Evolutionary conservation across 2,329 filamentous ascomycete species (phyloP), one percentile per base, ranked within the genome.

Genomic region (Cercospora zeina): DNA sequence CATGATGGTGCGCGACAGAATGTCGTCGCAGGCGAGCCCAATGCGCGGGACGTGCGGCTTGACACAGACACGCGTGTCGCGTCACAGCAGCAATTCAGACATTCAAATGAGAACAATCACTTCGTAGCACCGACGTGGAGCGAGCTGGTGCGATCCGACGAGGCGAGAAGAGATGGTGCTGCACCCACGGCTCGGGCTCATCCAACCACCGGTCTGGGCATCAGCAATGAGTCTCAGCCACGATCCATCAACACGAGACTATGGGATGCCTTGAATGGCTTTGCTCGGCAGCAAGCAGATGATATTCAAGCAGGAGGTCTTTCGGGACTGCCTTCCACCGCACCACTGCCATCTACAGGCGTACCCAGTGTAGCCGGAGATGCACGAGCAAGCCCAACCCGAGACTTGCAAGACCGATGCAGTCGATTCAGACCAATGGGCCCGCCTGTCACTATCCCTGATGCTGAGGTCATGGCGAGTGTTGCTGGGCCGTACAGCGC

Each of bases 401-500:
- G 61, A 19, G 36, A 64, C n/a, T 30, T 67, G 31, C 61, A 53
- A 13, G n/a, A 31, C 14, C 31, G 47, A 5, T 39, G 21, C 36
- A 58, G 34, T 27, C 54, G 21, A 21, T 58, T 39, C 10, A 54
- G 66, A 14, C 33, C 65, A 4, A 73, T 73, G 68, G 68, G 60
- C 4, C 73, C 73, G 30, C 72, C 73, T 14, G 51, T 74, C 21
- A 64, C 60, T n/a, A 71, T 73, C 14, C 69, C 70, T 9, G 54
- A 64, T 4, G 59, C 50, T 14, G 60, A 65, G 11, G 33, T 61
- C 31, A 58, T 61, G n/a, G 56, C 62, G 10, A 59, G 61, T 21
- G 65, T 63, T n/a, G 59, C 73, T 1, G 77, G 79, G 19, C 77
- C 80, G 13, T 75, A 76, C 62, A 82, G 78, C 65, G 78, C 77